Conservation (phyloP, 768 basidiomycete species). For the Rhodosporidiobolus sp. region DNA sequence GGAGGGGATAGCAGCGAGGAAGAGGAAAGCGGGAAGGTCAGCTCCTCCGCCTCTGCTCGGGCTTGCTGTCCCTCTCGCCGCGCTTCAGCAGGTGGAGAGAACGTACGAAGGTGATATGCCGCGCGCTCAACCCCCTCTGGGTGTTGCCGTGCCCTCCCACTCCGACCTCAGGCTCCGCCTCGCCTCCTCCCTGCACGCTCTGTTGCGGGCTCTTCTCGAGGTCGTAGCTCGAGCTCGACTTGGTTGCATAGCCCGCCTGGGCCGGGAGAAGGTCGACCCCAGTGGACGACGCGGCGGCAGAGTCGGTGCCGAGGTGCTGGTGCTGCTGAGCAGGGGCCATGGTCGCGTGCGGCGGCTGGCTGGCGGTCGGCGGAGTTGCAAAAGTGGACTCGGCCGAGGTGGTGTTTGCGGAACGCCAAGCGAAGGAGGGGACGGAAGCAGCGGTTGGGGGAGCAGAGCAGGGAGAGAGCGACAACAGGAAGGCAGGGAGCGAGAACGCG, state of each 20-base stretch:
- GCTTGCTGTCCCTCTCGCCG: not conserved
- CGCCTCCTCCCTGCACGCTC: not conserved
- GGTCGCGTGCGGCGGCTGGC: too few species aligned
- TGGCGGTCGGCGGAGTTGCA: too few species aligned
- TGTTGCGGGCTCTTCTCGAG: not conserved
- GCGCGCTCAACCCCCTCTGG: not conserved
- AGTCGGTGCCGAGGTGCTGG: not conserved
- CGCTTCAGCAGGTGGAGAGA: not conserved
- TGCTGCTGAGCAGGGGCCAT: too few species aligned
- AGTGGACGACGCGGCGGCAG: not conserved
- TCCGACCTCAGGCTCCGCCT: not conserved
- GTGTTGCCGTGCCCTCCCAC: slow-evolving; percentile 3
- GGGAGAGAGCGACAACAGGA: too few species aligned
- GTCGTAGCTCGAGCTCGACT: not conserved
- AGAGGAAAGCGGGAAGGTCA: not conserved
- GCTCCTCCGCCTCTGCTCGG: slow-evolving; percentile 2
- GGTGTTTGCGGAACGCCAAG: too few species aligned
- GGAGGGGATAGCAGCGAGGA: too few species aligned
- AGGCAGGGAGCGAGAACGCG: too few species aligned
- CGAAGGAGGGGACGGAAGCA: too few species aligned
- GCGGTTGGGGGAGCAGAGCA: too few species aligned
- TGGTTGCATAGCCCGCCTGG: not conserved
- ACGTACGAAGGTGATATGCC: slow-evolving; percentile 33
- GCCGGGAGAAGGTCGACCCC: not conserved
- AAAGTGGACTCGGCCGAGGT: too few species aligned